Evolutionary conservation across 2,329 filamentous ascomycete species (phyloP).

Genomic region (Ophiocordyceps camponoti-saundersi): DNA sequence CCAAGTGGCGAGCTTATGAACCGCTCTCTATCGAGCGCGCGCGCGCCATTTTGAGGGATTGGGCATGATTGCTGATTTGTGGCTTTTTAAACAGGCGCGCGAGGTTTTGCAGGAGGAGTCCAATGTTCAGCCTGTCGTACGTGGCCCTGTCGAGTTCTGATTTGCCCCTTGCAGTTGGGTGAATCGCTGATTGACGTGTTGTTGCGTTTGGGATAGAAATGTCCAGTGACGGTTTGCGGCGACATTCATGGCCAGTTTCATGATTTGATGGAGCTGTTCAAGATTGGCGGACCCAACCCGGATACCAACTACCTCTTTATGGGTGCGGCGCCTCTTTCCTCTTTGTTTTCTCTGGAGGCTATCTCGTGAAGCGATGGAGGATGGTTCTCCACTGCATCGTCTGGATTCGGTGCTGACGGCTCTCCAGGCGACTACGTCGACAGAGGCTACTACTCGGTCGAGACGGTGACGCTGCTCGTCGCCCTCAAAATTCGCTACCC

Average conservation of each 20-base stretch:
- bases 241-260: constrained; percentile 99
- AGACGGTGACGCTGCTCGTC: constrained; percentile 92
- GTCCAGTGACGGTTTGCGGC: constrained; percentile 93
- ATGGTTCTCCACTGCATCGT: too few relatives aligned
- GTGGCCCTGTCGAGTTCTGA: constrained; percentile 10
- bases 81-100: constrained; percentile 47
- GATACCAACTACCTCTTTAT: constrained; percentile 99
- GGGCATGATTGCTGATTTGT: constrained; percentile 4
- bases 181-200: neutral
- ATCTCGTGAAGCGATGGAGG: neutral
- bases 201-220: constrained; percentile 47
- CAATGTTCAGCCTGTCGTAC: constrained; percentile 96
- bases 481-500: constrained; percentile 97
- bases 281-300: constrained; percentile 93
- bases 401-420: neutral
- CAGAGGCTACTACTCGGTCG: constrained; percentile 95
- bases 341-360: neutral
- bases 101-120: constrained; percentile 96
- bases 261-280: constrained; percentile 98
- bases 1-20: neutral
- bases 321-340: constrained; percentile 40
- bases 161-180: neutral
- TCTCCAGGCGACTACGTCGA: constrained; percentile 84
- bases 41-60: neutral
- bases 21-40: neutral